Conservation (phyloP, 2,329 filamentous ascomycete species). For the Xylariomycetidae sp. region DNA sequence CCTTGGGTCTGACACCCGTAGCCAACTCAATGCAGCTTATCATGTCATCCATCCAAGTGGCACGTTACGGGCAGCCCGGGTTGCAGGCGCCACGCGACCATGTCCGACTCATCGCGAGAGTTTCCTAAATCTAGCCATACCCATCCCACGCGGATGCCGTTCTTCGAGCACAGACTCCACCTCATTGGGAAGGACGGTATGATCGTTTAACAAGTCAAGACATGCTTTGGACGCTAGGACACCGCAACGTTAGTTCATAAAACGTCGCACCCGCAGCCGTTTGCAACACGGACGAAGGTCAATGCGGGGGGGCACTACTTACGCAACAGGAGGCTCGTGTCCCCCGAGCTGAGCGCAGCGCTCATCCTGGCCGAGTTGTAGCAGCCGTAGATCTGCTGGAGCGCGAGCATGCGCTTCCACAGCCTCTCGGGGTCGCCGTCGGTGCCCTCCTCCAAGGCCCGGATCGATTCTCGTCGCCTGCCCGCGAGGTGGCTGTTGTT, state of each 20-base stretch:
- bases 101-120: too few relatives aligned
- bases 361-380: constrained; percentile 47
- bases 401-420: constrained; percentile 45
- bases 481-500: constrained; percentile 6
- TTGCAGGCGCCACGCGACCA: too few relatives aligned
- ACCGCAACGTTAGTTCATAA: not conserved
- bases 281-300: constrained; percentile 5
- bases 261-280: not conserved
- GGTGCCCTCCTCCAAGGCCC: constrained; percentile 29
- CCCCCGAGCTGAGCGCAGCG: constrained; percentile 38
- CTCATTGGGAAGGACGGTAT: constrained; percentile 23
- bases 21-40: too few relatives aligned
- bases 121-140: too few relatives aligned
- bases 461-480: constrained; percentile 22
- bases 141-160: constrained; percentile 12
- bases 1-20: too few relatives aligned
- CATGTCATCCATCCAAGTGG: too few relatives aligned
- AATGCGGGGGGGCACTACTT: constrained; percentile 21
- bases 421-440: constrained; percentile 36
- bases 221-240: constrained; percentile 27
- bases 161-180: constrained; percentile 15
- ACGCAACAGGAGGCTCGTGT: constrained; percentile 40
- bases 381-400: constrained; percentile 43
- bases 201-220: constrained; percentile 27
- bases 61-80: too few relatives aligned